Base-by-base conservation (phyloP, 2,329 filamentous ascomycete genomes). In the Daldinia eschscholtzii region DNA sequence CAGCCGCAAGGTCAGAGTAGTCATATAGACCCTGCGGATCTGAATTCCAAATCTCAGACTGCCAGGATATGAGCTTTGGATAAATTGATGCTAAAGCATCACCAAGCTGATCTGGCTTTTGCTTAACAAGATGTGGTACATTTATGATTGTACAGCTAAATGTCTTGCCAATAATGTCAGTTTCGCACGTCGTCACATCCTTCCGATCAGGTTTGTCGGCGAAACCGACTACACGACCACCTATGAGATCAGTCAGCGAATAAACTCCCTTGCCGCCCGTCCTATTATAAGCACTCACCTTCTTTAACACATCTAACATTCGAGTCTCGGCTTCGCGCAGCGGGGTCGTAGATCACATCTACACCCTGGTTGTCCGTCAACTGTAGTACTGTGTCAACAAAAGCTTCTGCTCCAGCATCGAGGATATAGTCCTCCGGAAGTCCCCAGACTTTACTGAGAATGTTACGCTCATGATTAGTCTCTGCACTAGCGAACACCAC, bases 331-430 rank as follows among this genome's bases (percentile, higher is more conserved):
- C 80, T 71, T 35, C 35, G 53, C 9, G 67, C 61, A 26, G 39
- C 7, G 78, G 84, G 78, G 68, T 85, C 84, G 58, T 85, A 84
- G 1, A 86, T 76, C 3, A 85, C 65, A 50, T 86, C 81, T 1
- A 85, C 79, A 10, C 80, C 80, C 2, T 65, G 60, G 0, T 72
- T 65, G 13, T 65, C 67, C 0, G 82, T 84, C 18, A 77, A 60
- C 0, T 76, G 67, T 28, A 77, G 71, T 37, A 85, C 68, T 3
- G 70, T 58, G 0, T 74, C 70, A 9, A 80, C 77, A 18, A 83
- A 80, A 18, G 70, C 74, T 28, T 80, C 78, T 4, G 77, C 74
- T 28, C 79, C 77, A 0, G 75, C 77, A 23, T 77, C 74, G 3
- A 87, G 69, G 5, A 87, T 83, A 23, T 78, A 78, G 1, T 78